phyloP scores from a whole-genome alignment of 768 basidiomycete species.

The Xerocomellus intermedius region DNA sequence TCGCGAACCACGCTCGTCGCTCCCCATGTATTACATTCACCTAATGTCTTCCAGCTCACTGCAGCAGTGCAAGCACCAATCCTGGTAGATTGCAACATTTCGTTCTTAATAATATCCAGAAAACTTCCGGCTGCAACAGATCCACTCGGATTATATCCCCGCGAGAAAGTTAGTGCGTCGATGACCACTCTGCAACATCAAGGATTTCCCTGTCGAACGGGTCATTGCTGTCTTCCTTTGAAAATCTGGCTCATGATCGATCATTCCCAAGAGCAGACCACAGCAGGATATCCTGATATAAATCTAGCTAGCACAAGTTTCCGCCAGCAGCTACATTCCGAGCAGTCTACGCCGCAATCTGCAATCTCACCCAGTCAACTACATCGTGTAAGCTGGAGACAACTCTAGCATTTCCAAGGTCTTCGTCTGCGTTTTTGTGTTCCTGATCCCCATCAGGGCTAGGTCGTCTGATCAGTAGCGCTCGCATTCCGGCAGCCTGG shows the following conservation, averaged over 20 bases:
- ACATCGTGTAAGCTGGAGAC: conserved; percentile 39
- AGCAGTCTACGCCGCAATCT: conserved; percentile 2
- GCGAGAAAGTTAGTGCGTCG: background rate
- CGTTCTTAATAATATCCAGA: background rate
- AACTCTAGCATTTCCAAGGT: conserved; percentile 39
- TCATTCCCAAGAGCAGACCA: background rate
- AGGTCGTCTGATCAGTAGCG: conserved; percentile 54
- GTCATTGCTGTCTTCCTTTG: no score
- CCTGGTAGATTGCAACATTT: background rate
- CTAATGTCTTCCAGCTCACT: background rate
- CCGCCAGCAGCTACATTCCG: background rate
- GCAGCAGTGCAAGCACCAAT: background rate
- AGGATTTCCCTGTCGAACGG: background rate
- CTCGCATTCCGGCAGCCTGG: conserved; percentile 48
- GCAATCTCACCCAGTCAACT: conserved; percentile 35
- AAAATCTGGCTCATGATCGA: background rate
- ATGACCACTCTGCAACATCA: background rate
- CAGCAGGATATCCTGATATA: background rate
- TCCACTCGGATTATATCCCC: background rate
- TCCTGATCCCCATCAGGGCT: conserved; percentile 49
- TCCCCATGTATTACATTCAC: background rate
- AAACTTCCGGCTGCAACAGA: background rate
- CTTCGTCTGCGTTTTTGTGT: conserved; percentile 40
- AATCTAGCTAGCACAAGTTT: background rate
- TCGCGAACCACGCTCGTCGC: background rate